A percentile compares a stretch with the other conserved stretches of the same genome.
Evolutionary conservation across 169 alveolate genomes (phyloP).

Genomic region (Plasmodium berghei): DNA sequence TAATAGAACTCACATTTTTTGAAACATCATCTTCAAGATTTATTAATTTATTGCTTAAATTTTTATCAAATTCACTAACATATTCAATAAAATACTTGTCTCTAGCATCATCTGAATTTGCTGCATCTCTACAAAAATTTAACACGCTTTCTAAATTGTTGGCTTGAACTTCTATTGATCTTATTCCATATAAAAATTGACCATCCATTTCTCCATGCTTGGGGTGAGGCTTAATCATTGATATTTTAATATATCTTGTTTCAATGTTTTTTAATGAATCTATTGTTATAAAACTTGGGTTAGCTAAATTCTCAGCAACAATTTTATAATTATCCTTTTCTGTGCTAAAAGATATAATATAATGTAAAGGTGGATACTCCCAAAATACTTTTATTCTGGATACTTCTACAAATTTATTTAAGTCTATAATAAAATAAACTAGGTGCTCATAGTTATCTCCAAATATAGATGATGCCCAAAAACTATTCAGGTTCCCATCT

Average conservation of each 20-base stretch:
- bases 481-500: slow-evolving; percentile 89
- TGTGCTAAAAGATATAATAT: slow-evolving; percentile 85
- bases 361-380: slow-evolving; percentile 93
- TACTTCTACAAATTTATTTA: slow-evolving; percentile 82
- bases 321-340: slow-evolving; percentile 85
- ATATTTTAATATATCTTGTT: slow-evolving; percentile 84
- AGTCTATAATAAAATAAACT: slow-evolving; percentile 81
- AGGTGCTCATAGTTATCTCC: slow-evolving; percentile 83
- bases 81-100: slow-evolving; percentile 92
- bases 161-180: slow-evolving; percentile 88
- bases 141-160: slow-evolving; percentile 88
- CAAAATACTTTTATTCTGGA: slow-evolving; percentile 88
- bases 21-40: slow-evolving; percentile 88
- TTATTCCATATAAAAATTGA: slow-evolving; percentile 88
- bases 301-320: slow-evolving; percentile 83
- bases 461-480: slow-evolving; percentile 92
- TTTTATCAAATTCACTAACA: slow-evolving; percentile 86
- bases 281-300: slow-evolving; percentile 83
- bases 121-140: slow-evolving; percentile 91
- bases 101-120: slow-evolving; percentile 91
- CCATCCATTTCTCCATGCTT: slow-evolving; percentile 87
- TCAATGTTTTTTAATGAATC: slow-evolving; percentile 84
- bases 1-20: slow-evolving; percentile 82
- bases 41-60: slow-evolving; percentile 82
- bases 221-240: slow-evolving; percentile 92